Percentiles rank a stretch among this genome's conserved stretches.
Conservation (phyloP, 306 rosid genomes). For the Bauhinia variegata region DNA sequence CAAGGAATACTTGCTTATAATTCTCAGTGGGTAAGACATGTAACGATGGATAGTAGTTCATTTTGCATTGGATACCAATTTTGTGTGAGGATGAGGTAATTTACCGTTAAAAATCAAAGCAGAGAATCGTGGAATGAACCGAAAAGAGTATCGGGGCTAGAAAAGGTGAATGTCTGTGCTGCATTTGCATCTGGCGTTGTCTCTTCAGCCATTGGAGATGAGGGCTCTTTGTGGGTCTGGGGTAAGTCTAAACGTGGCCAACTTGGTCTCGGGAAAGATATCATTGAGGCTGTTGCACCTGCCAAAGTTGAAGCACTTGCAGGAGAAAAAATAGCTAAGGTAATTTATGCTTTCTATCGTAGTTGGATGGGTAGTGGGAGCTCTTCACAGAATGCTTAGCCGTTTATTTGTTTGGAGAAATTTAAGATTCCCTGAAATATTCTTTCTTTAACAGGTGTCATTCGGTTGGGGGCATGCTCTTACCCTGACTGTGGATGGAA, state of each 20-base stretch:
- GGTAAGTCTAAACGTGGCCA: slow-evolving; percentile 90
- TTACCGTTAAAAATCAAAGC: slow-evolving; percentile 22
- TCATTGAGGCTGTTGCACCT: slow-evolving; percentile 61
- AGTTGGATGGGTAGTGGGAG: not conserved
- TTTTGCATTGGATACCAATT: not conserved
- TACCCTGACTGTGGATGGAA: slow-evolving; percentile 78
- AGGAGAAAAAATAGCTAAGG: slow-evolving; percentile 71
- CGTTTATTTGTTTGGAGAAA: not conserved
- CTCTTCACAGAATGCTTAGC: not conserved
- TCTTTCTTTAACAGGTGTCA: slow-evolving; percentile 61
- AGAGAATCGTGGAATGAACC: slow-evolving; percentile 87
- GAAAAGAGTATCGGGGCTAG: slow-evolving; percentile 58
- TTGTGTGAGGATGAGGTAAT: slow-evolving; percentile 12
- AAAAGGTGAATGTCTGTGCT: slow-evolving; percentile 56
- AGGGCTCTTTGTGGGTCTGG: slow-evolving; percentile 89
- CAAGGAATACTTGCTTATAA: not conserved
- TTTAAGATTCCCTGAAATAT: not conserved
- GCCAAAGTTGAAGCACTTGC: slow-evolving; percentile 68
- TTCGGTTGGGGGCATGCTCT: slow-evolving; percentile 98
- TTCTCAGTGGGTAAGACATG: not conserved
- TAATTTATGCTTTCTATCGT: slow-evolving; percentile 14
- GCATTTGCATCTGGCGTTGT: slow-evolving; percentile 89
- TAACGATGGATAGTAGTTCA: not conserved
- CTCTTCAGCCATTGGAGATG: slow-evolving; percentile 80
- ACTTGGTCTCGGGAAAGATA: slow-evolving; percentile 75